A percentile compares a stretch with the other conserved stretches of the same genome.
Evolutionary conservation across 768 basidiomycete genomes (phyloP).

Genomic region (Mycena vitilis): DNA sequence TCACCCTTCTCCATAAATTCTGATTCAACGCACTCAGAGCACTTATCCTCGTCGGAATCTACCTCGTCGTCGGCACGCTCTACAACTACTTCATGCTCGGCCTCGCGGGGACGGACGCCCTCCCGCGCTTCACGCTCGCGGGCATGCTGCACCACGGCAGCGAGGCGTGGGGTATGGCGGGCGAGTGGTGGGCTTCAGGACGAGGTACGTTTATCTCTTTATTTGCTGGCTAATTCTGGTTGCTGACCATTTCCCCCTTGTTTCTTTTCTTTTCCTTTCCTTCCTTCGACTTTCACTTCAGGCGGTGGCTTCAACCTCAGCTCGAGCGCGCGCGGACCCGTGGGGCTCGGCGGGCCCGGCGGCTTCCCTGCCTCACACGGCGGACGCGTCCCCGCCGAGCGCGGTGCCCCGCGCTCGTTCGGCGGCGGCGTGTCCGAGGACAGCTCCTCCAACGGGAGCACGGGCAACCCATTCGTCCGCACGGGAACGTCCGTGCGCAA

Average conservation of each 20-base stretch:
- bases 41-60: slow-evolving; percentile 57
- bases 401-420: neutral
- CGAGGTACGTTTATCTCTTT: slow-evolving; percentile 6
- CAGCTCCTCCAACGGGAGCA: neutral
- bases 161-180: slow-evolving; percentile 50
- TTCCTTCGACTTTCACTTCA: neutral
- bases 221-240: too few relatives aligned
- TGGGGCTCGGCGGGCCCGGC: slow-evolving; percentile 23
- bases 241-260: slow-evolving; percentile 53
- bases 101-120: slow-evolving; percentile 77
- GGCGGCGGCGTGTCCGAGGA: neutral
- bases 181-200: slow-evolving; percentile 23
- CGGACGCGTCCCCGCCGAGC: neutral
- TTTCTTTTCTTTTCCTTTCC: slow-evolving; percentile 44
- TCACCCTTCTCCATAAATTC: neutral
- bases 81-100: slow-evolving; percentile 85
- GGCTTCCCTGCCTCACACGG: slow-evolving; percentile 8
- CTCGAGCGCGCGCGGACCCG: slow-evolving; percentile 25
- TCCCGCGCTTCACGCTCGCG: slow-evolving; percentile 71
- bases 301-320: slow-evolving; percentile 10
- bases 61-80: slow-evolving; percentile 75
- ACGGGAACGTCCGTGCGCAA: slow-evolving; percentile 16
- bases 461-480: slow-evolving; percentile 25
- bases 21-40: neutral
- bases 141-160: slow-evolving; percentile 60